Percentiles rank a stretch among this genome's conserved stretches.
phyloP scores from a whole-genome alignment of 306 rosid species.

The Pyrus communis region DNA sequence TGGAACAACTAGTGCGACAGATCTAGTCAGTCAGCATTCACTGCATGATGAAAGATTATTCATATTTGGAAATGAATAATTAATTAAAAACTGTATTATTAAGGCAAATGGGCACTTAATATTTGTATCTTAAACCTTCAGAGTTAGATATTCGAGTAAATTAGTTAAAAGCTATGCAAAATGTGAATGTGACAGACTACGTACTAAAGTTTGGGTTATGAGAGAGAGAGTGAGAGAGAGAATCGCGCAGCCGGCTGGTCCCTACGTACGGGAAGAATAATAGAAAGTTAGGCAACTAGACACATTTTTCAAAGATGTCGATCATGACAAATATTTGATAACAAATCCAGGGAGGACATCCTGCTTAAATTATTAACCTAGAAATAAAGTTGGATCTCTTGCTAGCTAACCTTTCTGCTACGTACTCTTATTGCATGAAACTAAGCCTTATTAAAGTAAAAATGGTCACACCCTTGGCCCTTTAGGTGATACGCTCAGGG shows the following conservation, averaged over 20 bases:
- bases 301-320: background rate
- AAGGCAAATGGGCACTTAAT: background rate
- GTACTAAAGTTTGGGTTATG: background rate
- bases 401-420: background rate
- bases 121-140: background rate
- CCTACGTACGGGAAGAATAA: background rate
- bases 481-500: background rate
- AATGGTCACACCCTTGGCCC: background rate
- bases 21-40: background rate
- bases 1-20: background rate
- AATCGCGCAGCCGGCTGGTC: conserved; percentile 27
- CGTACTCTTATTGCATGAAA: background rate
- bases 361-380: background rate
- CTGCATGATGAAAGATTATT: background rate
- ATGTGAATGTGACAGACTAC: conserved; percentile 1
- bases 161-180: conserved; percentile 14
- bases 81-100: background rate
- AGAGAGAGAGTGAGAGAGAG: background rate
- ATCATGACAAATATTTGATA: background rate
- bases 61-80: background rate
- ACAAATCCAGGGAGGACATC: no score
- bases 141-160: background rate
- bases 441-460: background rate
- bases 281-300: conserved; percentile 15
- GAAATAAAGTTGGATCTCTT: background rate